Conservation (phyloP, 805 yeast species). For the Metschnikowia gruessii region DNA sequence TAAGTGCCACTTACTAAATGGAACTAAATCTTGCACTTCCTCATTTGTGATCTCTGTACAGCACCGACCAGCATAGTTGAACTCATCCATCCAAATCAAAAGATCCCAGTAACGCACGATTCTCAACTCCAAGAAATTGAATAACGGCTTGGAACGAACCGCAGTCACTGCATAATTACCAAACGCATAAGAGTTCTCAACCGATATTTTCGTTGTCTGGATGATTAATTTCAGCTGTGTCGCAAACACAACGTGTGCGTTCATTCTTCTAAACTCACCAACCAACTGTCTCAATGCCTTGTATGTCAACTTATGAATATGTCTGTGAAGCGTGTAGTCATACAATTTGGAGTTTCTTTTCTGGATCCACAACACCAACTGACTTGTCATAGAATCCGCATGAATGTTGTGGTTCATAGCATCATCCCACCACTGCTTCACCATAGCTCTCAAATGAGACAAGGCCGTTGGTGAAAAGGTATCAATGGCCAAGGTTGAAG, state of each 20-base stretch:
- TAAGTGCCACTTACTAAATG: constrained; percentile 75
- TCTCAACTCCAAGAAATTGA: constrained; percentile 73
- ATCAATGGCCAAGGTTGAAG: constrained; percentile 67
- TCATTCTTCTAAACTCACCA: constrained; percentile 74
- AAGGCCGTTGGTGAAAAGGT: constrained; percentile 78
- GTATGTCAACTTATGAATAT: constrained; percentile 80
- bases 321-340: constrained; percentile 78
- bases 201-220: constrained; percentile 70
- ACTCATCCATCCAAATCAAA: constrained; percentile 92
- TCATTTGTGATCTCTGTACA: constrained; percentile 45
- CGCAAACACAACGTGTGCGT: constrained; percentile 78
- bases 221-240: constrained; percentile 71
- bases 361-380: constrained; percentile 84
- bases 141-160: constrained; percentile 74
- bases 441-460: constrained; percentile 63
- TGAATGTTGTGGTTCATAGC: constrained; percentile 64
- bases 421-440: constrained; percentile 92
- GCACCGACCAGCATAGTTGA: constrained; percentile 76
- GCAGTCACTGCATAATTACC: constrained; percentile 80
- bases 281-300: constrained; percentile 78
- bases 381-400: constrained; percentile 82
- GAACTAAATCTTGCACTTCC: constrained; percentile 44
- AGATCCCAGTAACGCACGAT: constrained; percentile 86
- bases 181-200: constrained; percentile 87
- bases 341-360: constrained; percentile 68